Base-by-base conservation (phyloP, 2,329 filamentous ascomycete genomes). In the Fusarium dlaminii region DNA sequence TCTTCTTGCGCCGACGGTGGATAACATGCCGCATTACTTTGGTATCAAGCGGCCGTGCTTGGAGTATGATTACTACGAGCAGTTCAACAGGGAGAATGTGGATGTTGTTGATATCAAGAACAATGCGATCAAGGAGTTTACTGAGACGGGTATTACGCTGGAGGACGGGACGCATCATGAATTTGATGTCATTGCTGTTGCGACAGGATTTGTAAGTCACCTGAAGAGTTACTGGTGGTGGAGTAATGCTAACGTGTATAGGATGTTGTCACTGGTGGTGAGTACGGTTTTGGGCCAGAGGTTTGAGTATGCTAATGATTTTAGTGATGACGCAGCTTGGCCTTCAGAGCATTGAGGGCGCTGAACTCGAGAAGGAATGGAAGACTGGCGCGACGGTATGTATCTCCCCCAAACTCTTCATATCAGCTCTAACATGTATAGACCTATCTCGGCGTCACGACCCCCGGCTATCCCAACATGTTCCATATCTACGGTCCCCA, bases 401-500 rank as follows among this genome's bases (percentile, higher is more conserved):
- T 24, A 18, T 20, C 3, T 8, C 17, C 8, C 11, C 11, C 3
- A 2, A 2, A 6, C 5, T 3, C 10, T 8, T 22, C 7, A 13
- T 3, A n/a, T 24, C 12, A 17, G 17, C 37, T 2, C 64, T 66
- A 9, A 67, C 51, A 14, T 5, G 6, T 15, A 17, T 20, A 67
- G 49, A 86, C 85, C 0, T 86, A 86, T 62, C 82, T 87, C 6
- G 86, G 86, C 11, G 82, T 79, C 9, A 84, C 83, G 0, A 81
- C 86, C 40, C 76, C 77, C 55, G 84, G 83, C 20, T 87, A 84
- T 55, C 86, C 86, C 37, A 87, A 87, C 75, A 86, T 87, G 84
- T 87, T 87, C 79, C 81, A 85, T 71, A 81, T 87, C 55, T 90
- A 90, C 75, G 89, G 89, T 0, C 82, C 85, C 2, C 89, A 91